phyloP scores from a whole-genome alignment of 225 moss, liverwort and hornwort genomes.

The Bryoerythrophyllum caledonicum region DNA sequence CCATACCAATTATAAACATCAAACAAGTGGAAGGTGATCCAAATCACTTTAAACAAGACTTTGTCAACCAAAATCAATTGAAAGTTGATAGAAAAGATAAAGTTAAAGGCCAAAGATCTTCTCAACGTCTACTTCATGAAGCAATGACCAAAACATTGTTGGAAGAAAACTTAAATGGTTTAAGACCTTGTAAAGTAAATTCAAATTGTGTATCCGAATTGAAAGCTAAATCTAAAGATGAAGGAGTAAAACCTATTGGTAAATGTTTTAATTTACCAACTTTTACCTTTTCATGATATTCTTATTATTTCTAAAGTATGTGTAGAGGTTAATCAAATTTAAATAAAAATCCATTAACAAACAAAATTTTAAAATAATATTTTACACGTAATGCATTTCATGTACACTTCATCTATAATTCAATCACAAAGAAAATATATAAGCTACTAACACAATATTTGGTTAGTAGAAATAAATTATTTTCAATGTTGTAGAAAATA shows the following conservation, averaged over 20 bases:
- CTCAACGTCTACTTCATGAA: constrained; percentile 41
- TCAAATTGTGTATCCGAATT: neutral
- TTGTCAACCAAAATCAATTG: constrained; percentile 24
- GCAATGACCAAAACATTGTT: constrained; percentile 30
- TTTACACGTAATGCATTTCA: too few species aligned
- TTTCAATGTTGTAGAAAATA: constrained; percentile 31
- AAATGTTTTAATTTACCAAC: too few species aligned
- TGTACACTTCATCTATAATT: too few species aligned
- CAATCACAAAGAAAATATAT: neutral
- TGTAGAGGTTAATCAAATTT: too few species aligned
- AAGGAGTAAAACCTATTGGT: neutral
- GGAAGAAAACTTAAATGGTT: constrained; percentile 45
- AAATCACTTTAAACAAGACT: constrained; percentile 12
- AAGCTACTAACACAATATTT: accelerated
- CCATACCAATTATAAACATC: neutral
- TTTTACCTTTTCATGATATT: too few species aligned
- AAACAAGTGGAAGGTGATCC: constrained; percentile 8
- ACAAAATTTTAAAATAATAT: neutral
- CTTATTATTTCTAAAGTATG: too few species aligned
- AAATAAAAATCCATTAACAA: too few species aligned
- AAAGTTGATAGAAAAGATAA: constrained; percentile 29
- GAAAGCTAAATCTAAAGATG: neutral
- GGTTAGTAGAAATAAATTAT: accelerated
- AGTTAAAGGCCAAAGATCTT: constrained; percentile 19
- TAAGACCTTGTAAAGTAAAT: constrained; percentile 37